These are phyloP conservation scores for Tetrahymena malaccensis DNA, from an alignment of 73 alveolate genomes.

Conservation along the genomic window DNA sequence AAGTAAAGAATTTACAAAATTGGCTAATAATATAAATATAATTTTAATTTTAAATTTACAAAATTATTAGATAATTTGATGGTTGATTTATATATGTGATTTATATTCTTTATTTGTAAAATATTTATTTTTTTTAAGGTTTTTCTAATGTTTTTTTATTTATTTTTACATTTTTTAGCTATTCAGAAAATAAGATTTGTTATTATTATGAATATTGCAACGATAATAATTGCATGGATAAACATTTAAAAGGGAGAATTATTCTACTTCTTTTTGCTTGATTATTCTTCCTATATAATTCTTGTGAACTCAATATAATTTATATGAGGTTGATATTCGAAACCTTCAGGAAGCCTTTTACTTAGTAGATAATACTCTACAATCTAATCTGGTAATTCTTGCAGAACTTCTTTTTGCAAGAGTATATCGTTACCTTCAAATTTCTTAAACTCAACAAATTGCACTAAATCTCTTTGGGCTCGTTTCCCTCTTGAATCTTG, in stretches of 20 bases:
- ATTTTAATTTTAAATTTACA: too few relatives aligned
- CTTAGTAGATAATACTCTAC: conserved; percentile 4
- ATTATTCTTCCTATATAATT: not conserved
- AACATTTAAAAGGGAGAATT: not conserved
- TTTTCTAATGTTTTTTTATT: too few relatives aligned
- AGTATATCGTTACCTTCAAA: conserved; percentile 10
- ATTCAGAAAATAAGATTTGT: not conserved
- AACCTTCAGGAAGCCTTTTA: not conserved
- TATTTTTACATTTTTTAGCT: too few relatives aligned
- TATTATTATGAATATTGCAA: not conserved
- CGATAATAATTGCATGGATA: not conserved
- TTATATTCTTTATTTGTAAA: too few relatives aligned
- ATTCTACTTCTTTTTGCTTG: not conserved
- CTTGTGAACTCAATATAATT: not conserved
- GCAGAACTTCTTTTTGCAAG: conserved; percentile 31
- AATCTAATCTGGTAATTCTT: conserved; percentile 44
- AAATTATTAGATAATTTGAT: too few relatives aligned
- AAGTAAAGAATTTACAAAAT: too few relatives aligned
- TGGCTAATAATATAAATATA: too few relatives aligned
- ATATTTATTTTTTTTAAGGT: too few relatives aligned
- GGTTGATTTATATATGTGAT: too few relatives aligned
- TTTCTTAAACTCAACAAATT: conserved; percentile 44
- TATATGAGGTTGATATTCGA: not conserved
- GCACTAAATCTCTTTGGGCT: conserved; percentile 39
- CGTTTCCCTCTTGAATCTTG: conserved; percentile 13